phyloP scores from a whole-genome alignment of 495 filamentous ascomycete genomes.

The Diplogelasinospora grovesii region DNA sequence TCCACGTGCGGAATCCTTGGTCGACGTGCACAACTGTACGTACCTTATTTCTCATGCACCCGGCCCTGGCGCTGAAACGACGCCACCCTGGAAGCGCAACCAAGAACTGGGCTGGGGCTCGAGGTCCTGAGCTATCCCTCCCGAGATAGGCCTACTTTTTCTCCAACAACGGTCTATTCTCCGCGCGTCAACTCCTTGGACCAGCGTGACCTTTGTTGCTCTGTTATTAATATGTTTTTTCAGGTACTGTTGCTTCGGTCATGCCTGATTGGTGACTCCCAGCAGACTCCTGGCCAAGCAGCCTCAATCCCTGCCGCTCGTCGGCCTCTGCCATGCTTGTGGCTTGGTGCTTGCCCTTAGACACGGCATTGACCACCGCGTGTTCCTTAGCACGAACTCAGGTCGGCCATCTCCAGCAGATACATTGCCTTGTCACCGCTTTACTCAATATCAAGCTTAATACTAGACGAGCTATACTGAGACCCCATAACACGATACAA shows the following conservation, averaged over 20 bases:
- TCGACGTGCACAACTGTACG: constrained; percentile 21
- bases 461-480: constrained; percentile 22
- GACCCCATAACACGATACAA: constrained; percentile 11
- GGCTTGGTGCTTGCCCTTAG: constrained; percentile 10
- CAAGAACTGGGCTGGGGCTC: neutral
- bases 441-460: constrained; percentile 27
- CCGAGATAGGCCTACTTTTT: constrained; percentile 8
- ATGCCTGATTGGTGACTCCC: constrained; percentile 21
- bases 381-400: constrained; percentile 9
- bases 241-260: constrained; percentile 25
- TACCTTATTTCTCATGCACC: constrained; percentile 19
- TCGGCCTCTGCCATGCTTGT: constrained; percentile 8
- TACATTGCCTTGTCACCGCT: constrained; percentile 22
- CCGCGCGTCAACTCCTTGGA: constrained; percentile 9
- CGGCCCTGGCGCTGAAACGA: constrained; percentile 27
- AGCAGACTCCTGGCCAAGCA: constrained; percentile 22
- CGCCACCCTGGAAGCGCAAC: constrained; percentile 7
- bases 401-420: constrained; percentile 10
- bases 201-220: constrained; percentile 22
- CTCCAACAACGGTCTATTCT: constrained; percentile 17
- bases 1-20: constrained; percentile 21
- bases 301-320: constrained; percentile 18
- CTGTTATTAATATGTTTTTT: constrained; percentile 28
- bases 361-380: constrained; percentile 30
- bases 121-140: neutral